A percentile compares a stretch with the other conserved stretches of the same genome.
Evolutionary conservation across 805 yeast genomes (phyloP).

Genomic region (Zygoascus biomembranicola): DNA sequence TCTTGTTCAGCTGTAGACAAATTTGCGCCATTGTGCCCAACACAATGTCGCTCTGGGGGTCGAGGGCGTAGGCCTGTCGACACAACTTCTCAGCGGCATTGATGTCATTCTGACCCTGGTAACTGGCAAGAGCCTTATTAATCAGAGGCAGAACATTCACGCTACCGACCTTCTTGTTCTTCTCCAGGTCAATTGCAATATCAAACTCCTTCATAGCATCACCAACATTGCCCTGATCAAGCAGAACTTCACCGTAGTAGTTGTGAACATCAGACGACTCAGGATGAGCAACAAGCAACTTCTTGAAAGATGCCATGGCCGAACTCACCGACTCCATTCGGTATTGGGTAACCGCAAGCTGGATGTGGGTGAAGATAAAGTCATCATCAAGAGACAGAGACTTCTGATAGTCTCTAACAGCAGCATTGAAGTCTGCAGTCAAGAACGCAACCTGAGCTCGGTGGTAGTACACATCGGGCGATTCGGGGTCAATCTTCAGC

Average conservation of each 20-base stretch:
- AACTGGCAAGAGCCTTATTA: conserved; percentile 67
- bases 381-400: conserved; percentile 66
- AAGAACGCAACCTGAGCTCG: conserved; percentile 87
- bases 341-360: conserved; percentile 86
- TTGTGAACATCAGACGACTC: conserved; percentile 87
- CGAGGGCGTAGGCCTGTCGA: conserved; percentile 68
- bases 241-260: conserved; percentile 89
- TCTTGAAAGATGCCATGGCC: conserved; percentile 14
- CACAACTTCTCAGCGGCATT: conserved; percentile 57
- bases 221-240: conserved; percentile 64
- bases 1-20: conserved; percentile 72
- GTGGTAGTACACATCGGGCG: conserved; percentile 85
- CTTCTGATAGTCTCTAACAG: conserved; percentile 65
- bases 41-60: conserved; percentile 85
- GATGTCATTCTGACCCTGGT: conserved; percentile 34
- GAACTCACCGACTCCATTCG: conserved; percentile 41
- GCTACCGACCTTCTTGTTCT: conserved; percentile 44
- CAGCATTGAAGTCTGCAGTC: conserved; percentile 63
- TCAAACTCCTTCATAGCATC: conserved; percentile 82
- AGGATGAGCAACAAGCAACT: conserved; percentile 47
- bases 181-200: conserved; percentile 72
- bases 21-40: conserved; percentile 87
- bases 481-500: conserved; percentile 53
- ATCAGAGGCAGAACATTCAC: conserved; percentile 86
- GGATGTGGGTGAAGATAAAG: conserved; percentile 81